A percentile compares a stretch with the other conserved stretches of the same genome.
Evolutionary conservation across 129 eudicot species (phyloP).

Genomic region (Apium graveolens): DNA sequence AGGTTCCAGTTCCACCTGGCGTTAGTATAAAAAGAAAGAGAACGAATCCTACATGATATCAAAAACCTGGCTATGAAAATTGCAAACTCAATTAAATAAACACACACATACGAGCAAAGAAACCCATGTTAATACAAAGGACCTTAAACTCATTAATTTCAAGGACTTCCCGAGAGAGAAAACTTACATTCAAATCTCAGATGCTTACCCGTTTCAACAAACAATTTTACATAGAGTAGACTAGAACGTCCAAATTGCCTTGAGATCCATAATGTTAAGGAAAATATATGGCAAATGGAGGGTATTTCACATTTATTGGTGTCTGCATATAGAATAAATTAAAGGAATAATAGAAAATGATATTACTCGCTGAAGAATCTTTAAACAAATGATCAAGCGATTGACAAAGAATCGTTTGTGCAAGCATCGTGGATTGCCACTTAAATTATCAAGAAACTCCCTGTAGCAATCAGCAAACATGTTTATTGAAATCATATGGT

Average conservation of each 20-base stretch:
- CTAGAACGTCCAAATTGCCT: not conserved
- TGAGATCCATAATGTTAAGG: not conserved
- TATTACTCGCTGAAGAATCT: conserved; percentile 59
- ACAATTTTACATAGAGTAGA: not conserved
- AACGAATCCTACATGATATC: too few relatives aligned
- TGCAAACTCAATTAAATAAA: too few relatives aligned
- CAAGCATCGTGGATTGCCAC: conserved; percentile 73
- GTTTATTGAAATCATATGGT: not conserved
- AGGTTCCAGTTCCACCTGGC: too few relatives aligned
- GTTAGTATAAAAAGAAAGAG: too few relatives aligned
- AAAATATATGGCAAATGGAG: not conserved
- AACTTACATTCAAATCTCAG: too few relatives aligned
- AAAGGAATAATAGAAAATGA: conserved; percentile 4
- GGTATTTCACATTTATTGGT: not conserved
- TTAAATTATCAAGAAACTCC: conserved; percentile 76
- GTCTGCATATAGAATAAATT: not conserved
- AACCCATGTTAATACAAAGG: too few relatives aligned
- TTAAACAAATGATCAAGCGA: conserved; percentile 65
- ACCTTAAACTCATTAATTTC: too few relatives aligned
- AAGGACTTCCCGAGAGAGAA: too few relatives aligned
- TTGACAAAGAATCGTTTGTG: conserved; percentile 68
- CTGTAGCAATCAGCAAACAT: conserved; percentile 26
- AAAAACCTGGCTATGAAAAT: too few relatives aligned
- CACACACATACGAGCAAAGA: too few relatives aligned
- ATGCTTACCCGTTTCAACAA: too few relatives aligned